Evolutionary conservation across 805 yeast species (phyloP), one percentile per base, ranked within the genome.

Genomic region (Zygoascus ofunaensis): DNA sequence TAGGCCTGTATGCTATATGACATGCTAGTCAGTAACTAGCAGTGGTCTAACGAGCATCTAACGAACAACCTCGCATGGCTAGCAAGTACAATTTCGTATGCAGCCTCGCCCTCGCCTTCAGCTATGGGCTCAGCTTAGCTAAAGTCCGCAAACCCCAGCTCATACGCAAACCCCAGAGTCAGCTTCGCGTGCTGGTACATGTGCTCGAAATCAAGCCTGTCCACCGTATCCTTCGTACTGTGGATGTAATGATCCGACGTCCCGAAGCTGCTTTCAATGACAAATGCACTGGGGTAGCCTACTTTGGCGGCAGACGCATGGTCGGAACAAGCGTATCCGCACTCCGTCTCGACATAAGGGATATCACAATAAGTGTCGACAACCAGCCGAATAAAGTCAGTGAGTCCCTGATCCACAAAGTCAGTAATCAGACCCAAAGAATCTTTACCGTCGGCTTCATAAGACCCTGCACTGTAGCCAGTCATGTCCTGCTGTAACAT

Each of bases 401-500:
- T 79, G 49, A 86, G 71, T 3, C 53, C 63, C 0, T 62, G 60
- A 21, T 79, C 70, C 1, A 82, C 79, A 59, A 73, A 79, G 66
- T 87, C 95, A 2, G 76, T 74, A 46, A 87, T 77, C 37, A 90
- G 70, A n/a, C 96, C 96, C 54, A 89, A 72, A 59, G 77, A 79
- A 36, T 76, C 87, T 61, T 68, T 78, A 54, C 59, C 66, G 46
- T 72, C 81, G 23, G 51, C 64, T 50, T 71, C 76, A 34, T 64
- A 57, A 34, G 79, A 66, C 35, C 71, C 73, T 28, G 70, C 68
- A 2, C 80, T 74, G 57, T 70, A 86, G 0, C 95, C 96, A 2
- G 95, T 83, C 95, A 89, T 89, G 60, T 90, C 98, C 60, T 87
- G 94, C 63, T 90, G 96, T 34, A 90, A 68, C 92, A 87, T 82